Base-by-base conservation (phyloP, 257 asterid species). In the Verbena officinalis region DNA sequence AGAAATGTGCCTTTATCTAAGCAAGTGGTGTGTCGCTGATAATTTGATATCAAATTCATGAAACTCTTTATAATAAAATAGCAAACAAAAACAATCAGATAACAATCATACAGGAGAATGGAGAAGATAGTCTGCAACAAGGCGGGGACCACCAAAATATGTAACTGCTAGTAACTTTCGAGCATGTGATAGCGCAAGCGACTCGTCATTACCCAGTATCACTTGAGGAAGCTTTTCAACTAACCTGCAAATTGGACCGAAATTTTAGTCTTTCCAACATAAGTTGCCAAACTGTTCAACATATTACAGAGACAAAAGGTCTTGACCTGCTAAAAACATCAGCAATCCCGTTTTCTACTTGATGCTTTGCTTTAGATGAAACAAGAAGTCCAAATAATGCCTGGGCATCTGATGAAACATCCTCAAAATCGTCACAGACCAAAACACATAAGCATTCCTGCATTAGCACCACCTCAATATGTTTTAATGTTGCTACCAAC, bases 141-240 rank as follows among this genome's bases (percentile, higher is more conserved):
- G 84, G 50, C 65, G 81, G 46, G 99, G 95, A 46, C 99, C 97
- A 17, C 90, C 80, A 55, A 86, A 86, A 72, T 84, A 90, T 51
- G 88, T 83, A 52, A 90, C 75, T 15, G 83, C 91, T 22, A 94
- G 95, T 73, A 94, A 80, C 78, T 86, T 90, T 78, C 69, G 87
- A 57, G 84, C 81, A 67, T 90, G 96, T 74, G 96, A 83, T 68
- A 94, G 54, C 7, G 89, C 89, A 73, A 74, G 68, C 59, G 87
- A 67, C 72, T 88, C 97, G 67, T 94, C 95, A 68, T 81, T 81
- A 70, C 92, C 87, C 75, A 90, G 76, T 53, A 94, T 80, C 62
- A 80, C 84, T 73, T 82, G 87, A 21, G 99, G 96, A 69, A 94
- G 96, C 81, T 88, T 90, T 77, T 90, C 95, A 75, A 90, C 74